Evolutionary conservation across 1,284 basidiomycete species (phyloP), one percentile per base, ranked within the genome.

Genomic region (Macrocybe sp.): DNA sequence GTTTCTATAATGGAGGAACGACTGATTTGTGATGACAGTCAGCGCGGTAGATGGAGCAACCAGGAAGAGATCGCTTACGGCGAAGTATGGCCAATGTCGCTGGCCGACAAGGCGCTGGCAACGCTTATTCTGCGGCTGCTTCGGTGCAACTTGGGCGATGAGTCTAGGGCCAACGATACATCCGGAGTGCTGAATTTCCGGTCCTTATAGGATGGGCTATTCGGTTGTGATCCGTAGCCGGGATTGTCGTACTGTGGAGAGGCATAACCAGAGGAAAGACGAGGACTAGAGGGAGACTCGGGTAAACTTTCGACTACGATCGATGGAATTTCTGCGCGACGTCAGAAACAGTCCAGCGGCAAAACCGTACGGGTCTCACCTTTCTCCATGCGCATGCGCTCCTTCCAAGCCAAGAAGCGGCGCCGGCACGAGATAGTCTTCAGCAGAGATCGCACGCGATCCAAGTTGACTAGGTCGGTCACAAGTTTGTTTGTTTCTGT

Each of bases 401-500:
- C 73, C 47, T 69, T 66, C 41, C 66, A 50, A 2, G 66, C 71
- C 30, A 87, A 63, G 69, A 86, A 94, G 45, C 79, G 75, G 39
- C 86, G 74, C 8, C 92, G 81, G 57, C 79, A 79, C 36, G 85
- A 80, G 42, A 92, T 84, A 49, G 87, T 89, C 49, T 78, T 77
- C 16, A 96, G 68, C 37, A 93, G 64, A 0, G 90, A 92, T 43
- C 83, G 78, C 2, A 94, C 88, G 44, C 85, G 79, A 67, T 95
- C 93, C 39, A 92, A 67, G 59, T 91, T 87, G 36, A 94, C 89
- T 7, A 92, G 73, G 55, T 91, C 88, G 0, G 81, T 83, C 10
- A 97, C 89, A 11, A 88, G 72, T 55, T 85, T 83, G 59, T 85
- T 90, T 45, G 80, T 89, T 50, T 86, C 84, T 8, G 83, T 84